Conservation (phyloP, 257 asterid species). For the Sherardia arvensis region DNA sequence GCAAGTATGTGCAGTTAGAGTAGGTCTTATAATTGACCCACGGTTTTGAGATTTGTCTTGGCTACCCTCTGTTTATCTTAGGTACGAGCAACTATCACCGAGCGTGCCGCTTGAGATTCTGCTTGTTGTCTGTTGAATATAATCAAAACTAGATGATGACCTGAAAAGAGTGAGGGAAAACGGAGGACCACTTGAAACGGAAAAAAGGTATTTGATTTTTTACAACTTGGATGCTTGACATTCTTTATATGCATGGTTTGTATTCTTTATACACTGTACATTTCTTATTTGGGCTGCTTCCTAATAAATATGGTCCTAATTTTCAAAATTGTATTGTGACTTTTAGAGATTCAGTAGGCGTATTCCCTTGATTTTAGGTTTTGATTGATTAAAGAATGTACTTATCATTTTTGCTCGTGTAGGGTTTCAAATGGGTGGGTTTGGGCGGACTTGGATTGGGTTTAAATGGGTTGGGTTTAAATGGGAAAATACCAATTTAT, state of each 20-base stretch:
- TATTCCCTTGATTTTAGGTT: not conserved
- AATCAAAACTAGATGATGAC: conserved; percentile 95
- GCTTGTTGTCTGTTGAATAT: conserved; percentile 79
- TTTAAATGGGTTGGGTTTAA: too few species aligned
- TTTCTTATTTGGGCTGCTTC: not conserved
- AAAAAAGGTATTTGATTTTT: conserved; percentile 37
- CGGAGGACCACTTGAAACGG: conserved; percentile 80
- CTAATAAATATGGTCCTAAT: not conserved
- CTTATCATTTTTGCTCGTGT: too few species aligned
- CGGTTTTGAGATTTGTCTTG: conserved; percentile 1
- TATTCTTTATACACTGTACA: not conserved
- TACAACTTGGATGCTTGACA: not conserved
- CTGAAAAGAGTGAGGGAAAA: conserved; percentile 85
- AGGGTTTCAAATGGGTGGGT: too few species aligned
- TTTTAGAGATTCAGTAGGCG: not conserved
- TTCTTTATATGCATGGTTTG: too few species aligned
- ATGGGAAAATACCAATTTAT: too few species aligned
- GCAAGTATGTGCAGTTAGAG: conserved; percentile 4
- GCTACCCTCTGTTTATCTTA: conserved; percentile 13
- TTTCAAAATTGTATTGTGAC: not conserved
- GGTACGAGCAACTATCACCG: conserved; percentile 92
- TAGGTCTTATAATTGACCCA: not conserved
- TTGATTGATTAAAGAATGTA: not conserved
- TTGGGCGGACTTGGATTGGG: too few species aligned
- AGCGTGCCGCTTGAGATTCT: conserved; percentile 94